Base-by-base conservation (phyloP, 1,284 basidiomycete species). In the Wallemia ichthyophaga region DNA sequence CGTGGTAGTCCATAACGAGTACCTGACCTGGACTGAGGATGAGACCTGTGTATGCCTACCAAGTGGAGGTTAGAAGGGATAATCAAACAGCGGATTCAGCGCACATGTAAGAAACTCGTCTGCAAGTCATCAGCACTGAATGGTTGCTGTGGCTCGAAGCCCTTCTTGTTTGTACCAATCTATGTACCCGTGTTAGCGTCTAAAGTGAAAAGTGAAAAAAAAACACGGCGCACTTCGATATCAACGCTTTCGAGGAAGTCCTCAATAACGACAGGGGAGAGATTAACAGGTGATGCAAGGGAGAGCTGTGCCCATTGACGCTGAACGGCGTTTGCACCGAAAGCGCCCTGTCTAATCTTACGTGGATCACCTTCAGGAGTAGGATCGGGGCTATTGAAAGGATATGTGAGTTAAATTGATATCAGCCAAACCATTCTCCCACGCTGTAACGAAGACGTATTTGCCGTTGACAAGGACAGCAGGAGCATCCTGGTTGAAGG, bases 1-100 rank as follows among this genome's bases (percentile, higher is more conserved):
- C 87, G 64, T 85, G 83, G 71, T 81, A 96, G 68, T 96, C 94
- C 66, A 94, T 88, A 1, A 84, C 81, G 60, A 95, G 71, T 19
- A 80, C 71, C 68, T 89, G 79, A 19, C 83, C 79, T 0, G 76
- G 70, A 19, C 73, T 71, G 59, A 77, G 68, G 24, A 76, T 72
- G 26, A 76, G 70, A 7, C 69, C 70, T 17, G 81, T 78, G 69
- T 94, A 83, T 60, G 88, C 72, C 67, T 82, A 23, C 75, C n/a
- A n/a, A n/a, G n/a, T 75, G 61, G 66, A 74, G 69, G 77, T 82
- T 0, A 76, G 77, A 59, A 24, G n/a, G n/a, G 13, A 25, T 21
- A 13, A n/a, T 48, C 58, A 11, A 28, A 27, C 28, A 7, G 23
- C 15, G 26, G 25, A 0, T 24, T 28, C n/a, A 15, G 62, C 70